Base-by-base conservation (phyloP, 2,329 filamentous ascomycete species). In the Aphanoascus verrucosus region DNA sequence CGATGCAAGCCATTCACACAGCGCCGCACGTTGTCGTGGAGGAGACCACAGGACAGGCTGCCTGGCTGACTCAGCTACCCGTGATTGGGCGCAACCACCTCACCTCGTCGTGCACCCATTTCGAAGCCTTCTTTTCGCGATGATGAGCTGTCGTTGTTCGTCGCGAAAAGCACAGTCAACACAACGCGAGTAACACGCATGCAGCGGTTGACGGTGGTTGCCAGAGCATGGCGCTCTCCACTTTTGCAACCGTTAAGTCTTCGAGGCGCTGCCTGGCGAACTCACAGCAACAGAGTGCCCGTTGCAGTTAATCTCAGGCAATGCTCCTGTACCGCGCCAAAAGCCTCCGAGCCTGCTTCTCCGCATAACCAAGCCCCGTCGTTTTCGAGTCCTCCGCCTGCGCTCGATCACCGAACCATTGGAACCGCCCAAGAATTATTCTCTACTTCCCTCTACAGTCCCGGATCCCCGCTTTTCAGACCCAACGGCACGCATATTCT, bases 401-500 rank as follows among this genome's bases (percentile, higher is more conserved):
- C 68, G 5, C 67, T 68, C 54, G 75, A 79, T 58, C 77, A 80
- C 59, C 74, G 77, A 59, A 65, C 68, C 20, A 64, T 80, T 15
- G 76, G 74, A 23, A 69, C 70, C 38, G 61, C 65, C 4, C 87
- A 93, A 62, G 81, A 86, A 61, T 80, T 94, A 38, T 94, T 93
- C 68, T 86, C 82, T 37, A 87, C 80, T 12, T 89, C 87, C 1
- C 67, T 78, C 37, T 90, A 89, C 67, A 93, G 86, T 62, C 88
- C 89, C 2, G 88, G 88, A 1, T 93, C 88, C 14, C 88, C 88
- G 2, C 82, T 94, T 9, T 88, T 94, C 63, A 77, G 90, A 5
- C 88, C 88, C 19, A 84, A 88, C 64, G 89, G 89, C 59, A 78
- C 88, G 0, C 82, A 83, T 54, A 80, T 94, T 61, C 89, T 94